Conservation (phyloP, 2,329 filamentous ascomycete genomes). For the Pestalotiopsis sp. region DNA sequence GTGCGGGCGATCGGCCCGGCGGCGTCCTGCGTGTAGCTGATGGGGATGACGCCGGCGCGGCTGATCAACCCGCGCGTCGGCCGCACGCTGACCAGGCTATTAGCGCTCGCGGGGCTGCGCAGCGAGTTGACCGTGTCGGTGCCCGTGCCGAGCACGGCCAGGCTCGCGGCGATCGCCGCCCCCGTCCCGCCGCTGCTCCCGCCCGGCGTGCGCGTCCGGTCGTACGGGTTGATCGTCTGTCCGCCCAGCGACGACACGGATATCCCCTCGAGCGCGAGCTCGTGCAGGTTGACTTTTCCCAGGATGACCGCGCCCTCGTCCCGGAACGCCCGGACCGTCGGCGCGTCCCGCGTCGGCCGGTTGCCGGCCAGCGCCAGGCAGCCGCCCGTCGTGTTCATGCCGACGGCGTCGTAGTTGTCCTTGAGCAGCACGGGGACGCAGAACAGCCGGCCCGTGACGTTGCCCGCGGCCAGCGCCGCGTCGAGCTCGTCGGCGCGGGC, state of each 20-base stretch:
- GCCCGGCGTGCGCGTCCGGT: conserved; percentile 62
- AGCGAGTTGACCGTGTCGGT: conserved; percentile 66
- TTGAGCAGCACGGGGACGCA: conserved; percentile 66
- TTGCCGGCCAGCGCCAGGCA: conserved; percentile 51
- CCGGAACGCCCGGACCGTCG: conserved; percentile 51
- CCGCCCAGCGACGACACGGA: conserved; percentile 65
- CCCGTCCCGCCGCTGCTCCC: conserved; percentile 67
- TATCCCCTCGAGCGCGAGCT: conserved; percentile 65
- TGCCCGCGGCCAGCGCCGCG: conserved; percentile 43
- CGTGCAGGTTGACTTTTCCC: conserved; percentile 64
- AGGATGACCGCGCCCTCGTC: conserved; percentile 58
- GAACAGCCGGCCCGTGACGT: conserved; percentile 55
- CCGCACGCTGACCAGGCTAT: conserved; percentile 60
- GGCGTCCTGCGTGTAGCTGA: conserved; percentile 59
- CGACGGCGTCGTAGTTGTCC: conserved; percentile 62
- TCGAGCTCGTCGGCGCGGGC: conserved; percentile 53
- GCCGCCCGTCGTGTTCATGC: conserved; percentile 61
- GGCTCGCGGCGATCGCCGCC: conserved; percentile 56
- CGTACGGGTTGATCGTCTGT: conserved; percentile 68
- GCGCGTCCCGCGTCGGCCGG: conserved; percentile 47
- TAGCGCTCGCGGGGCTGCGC: conserved; percentile 63
- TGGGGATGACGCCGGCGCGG: conserved; percentile 53
- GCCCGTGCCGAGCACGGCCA: conserved; percentile 61
- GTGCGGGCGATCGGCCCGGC: conserved; percentile 57
- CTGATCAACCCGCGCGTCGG: conserved; percentile 58